Evolutionary conservation across 176 grass and related monocot genomes (phyloP).

Genomic region (Stipa capillata): DNA sequence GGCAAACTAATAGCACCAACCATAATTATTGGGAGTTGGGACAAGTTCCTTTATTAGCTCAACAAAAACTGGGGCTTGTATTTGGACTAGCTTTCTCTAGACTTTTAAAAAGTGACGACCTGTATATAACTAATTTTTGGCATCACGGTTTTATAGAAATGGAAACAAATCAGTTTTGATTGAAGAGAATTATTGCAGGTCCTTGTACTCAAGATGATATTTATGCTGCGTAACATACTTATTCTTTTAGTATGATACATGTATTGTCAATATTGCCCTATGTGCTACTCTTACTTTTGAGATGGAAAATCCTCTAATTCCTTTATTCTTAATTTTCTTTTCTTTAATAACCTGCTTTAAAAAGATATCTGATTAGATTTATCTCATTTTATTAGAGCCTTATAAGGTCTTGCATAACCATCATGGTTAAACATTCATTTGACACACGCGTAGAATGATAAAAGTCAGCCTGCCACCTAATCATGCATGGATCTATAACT

Average conservation of each 20-base stretch:
- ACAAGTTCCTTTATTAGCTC: neutral
- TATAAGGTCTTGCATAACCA: neutral
- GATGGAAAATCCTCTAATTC: neutral
- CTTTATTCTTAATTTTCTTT: neutral
- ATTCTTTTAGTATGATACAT: neutral
- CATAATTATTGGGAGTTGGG: neutral
- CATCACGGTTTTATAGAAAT: neutral
- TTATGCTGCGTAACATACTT: neutral
- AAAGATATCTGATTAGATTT: neutral
- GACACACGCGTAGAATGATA: neutral
- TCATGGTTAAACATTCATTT: neutral
- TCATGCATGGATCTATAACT: neutral
- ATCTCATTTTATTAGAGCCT: neutral
- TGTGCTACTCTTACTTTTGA: neutral
- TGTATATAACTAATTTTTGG: neutral
- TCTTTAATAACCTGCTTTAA: neutral
- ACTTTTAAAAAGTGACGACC: neutral
- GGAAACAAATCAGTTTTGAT: neutral
- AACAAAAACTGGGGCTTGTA: neutral
- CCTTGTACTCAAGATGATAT: neutral
- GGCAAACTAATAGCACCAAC: neutral
- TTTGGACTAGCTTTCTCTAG: neutral
- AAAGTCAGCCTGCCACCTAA: neutral
- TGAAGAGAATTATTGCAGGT: neutral
- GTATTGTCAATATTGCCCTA: neutral